Evolutionary conservation across 495 filamentous ascomycete species (phyloP), one percentile per base, ranked within the genome.

Genomic region (Penicillium soppii): DNA sequence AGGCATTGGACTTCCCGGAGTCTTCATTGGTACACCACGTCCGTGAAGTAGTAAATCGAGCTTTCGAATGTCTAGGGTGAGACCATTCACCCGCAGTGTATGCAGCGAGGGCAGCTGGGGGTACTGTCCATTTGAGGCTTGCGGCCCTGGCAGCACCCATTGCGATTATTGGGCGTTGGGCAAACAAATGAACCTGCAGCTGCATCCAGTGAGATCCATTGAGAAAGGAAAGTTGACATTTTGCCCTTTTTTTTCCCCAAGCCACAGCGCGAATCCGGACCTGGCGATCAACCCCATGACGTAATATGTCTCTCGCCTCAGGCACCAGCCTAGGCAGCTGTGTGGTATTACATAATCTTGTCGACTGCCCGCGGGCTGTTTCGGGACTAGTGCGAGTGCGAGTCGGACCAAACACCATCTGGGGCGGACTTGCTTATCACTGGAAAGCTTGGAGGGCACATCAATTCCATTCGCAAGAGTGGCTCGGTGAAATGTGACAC

Each of bases 141-240:
- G 62, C 53, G 26, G 55, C 59, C 58, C 49, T 68, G 35, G 64
- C 51, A 51, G 62, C 59, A 43, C 62, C 64, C 68, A 73, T 70
- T 53, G 52, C 64, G 45, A 43, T 36, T 21, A 51, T 52, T 67
- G 84, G n/a, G 88, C 70, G 16, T 81, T 69, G 19, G 13, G 15
- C 20, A 83, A 87, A 71, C 77, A 82, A 70, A 87, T 75, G 25
- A 83, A 54, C 43, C 27, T 38, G 30, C 32, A 57, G 29, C 29
- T 7, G 52, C 68, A 70, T 71, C 41, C 57, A 56, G 50, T 42
- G 27, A 50, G 21, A 17, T 53, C 38, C 57, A 54, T 47, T 43
- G 41, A 20, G 21, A 16, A 26, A 48, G 36, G n/a, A 41, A 15
- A 32, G 7, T n/a, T 9, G 7, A 41, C 25, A 15, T 8, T n/a